Evolutionary conservation across 257 asterid species (phyloP).

Genomic region (Fraxinus pennsylvanica): DNA sequence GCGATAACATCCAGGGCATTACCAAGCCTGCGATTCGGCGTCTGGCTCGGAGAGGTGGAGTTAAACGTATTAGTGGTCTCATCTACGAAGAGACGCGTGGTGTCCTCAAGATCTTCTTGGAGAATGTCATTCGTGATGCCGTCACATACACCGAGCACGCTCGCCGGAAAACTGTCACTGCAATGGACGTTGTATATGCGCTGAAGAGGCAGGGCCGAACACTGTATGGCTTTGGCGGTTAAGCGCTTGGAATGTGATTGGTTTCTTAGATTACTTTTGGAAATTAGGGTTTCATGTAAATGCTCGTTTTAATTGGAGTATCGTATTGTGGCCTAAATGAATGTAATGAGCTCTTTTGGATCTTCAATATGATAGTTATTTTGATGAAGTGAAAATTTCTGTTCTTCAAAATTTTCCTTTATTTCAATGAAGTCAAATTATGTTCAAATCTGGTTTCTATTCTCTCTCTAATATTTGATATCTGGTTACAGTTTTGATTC

Average conservation of each 20-base stretch:
- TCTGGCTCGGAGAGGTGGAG: slow-evolving; percentile 35
- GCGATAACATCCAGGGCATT: slow-evolving; percentile 35
- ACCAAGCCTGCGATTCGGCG: slow-evolving; percentile 38
- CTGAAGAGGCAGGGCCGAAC: slow-evolving; percentile 38
- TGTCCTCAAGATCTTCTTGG: slow-evolving; percentile 32
- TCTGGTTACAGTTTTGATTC: no score
- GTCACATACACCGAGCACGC: slow-evolving; percentile 38
- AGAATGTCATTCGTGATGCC: slow-evolving; percentile 34
- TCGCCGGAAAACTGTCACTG: slow-evolving; percentile 36
- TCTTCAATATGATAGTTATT: background rate
- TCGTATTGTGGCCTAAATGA: background rate
- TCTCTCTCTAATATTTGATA: no score
- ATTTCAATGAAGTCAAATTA: no score
- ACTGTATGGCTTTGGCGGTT: slow-evolving; percentile 37
- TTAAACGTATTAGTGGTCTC: slow-evolving; percentile 34
- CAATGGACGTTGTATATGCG: slow-evolving; percentile 37
- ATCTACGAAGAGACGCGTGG: slow-evolving; percentile 37
- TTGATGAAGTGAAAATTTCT: background rate
- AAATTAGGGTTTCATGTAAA: background rate
- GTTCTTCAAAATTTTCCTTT: background rate
- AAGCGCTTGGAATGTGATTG: slow-evolving; percentile 7
- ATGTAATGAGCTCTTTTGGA: background rate
- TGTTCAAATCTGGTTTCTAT: no score
- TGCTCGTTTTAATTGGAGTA: background rate
- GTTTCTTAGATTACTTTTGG: background rate